phyloP scores from a whole-genome alignment of 1,284 basidiomycete species.

The Vanrija sp. region DNA sequence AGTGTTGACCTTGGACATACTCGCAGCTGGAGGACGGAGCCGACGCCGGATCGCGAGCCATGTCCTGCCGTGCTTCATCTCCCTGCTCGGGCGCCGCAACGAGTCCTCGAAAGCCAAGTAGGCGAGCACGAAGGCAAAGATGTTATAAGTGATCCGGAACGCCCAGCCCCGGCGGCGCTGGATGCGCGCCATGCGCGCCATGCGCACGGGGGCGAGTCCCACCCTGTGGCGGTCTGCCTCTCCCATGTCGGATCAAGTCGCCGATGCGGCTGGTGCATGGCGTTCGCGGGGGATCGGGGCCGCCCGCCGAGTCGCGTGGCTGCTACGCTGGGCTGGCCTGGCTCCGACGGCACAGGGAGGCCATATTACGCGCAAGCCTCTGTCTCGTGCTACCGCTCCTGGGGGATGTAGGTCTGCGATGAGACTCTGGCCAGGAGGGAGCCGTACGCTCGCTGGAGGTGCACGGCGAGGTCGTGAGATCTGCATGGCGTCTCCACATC shows the following conservation, averaged over 20 bases:
- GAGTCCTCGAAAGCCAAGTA: conserved; percentile 31
- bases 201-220: conserved; percentile 32
- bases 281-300: too few relatives aligned
- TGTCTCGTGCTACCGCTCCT: too few relatives aligned
- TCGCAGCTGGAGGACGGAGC: conserved; percentile 10
- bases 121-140: conserved; percentile 15
- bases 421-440: too few relatives aligned
- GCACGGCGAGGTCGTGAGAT: too few relatives aligned
- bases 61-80: not conserved
- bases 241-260: conserved; percentile 39
- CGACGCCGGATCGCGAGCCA: conserved; percentile 3
- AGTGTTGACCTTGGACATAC: not conserved
- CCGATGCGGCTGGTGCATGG: too few relatives aligned
- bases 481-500: too few relatives aligned
- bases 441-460: too few relatives aligned
- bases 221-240: conserved; percentile 28
- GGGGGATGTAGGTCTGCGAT: too few relatives aligned
- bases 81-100: conserved; percentile 19
- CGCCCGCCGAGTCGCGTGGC: too few relatives aligned
- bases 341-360: too few relatives aligned
- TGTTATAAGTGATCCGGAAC: conserved; percentile 27
- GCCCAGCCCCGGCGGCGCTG: conserved; percentile 40
- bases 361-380: too few relatives aligned
- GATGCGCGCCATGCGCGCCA: conserved; percentile 26
- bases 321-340: too few relatives aligned